Evolutionary conservation across 345 rosid genomes (phyloP).

Genomic region (Eucalyptus globulus): DNA sequence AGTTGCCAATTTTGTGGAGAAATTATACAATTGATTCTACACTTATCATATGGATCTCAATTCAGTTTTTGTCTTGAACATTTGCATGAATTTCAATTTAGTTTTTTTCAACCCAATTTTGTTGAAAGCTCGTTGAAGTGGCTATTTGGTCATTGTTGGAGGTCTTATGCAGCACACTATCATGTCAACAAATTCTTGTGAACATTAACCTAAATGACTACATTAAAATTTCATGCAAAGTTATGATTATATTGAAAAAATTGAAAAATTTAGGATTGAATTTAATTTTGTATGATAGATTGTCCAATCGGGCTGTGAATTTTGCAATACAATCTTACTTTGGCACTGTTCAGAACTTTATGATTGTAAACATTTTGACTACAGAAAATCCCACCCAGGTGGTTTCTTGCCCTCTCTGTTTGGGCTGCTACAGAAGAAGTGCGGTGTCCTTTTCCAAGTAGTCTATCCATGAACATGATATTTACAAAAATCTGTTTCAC

Average conservation of each 20-base stretch:
- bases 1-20: not conserved
- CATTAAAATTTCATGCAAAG: not conserved
- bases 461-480: not conserved
- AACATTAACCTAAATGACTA: not conserved
- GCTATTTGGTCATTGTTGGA: not conserved
- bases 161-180: rapidly evolving
- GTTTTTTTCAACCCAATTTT: too few species aligned
- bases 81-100: too few species aligned
- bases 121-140: rapidly evolving
- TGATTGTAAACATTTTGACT: not conserved
- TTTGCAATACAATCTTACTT: not conserved
- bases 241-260: not conserved
- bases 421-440: not conserved
- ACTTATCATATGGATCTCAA: not conserved
- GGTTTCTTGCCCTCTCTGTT: not conserved
- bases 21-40: too few species aligned
- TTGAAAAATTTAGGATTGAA: not conserved
- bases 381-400: not conserved
- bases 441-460: not conserved
- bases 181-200: not conserved
- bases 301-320: not conserved
- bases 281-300: rapidly evolving
- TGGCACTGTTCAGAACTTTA: not conserved
- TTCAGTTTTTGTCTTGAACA: too few species aligned
- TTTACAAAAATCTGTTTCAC: not conserved